Evolutionary conservation across 768 basidiomycete genomes (phyloP), one percentile per base, ranked within the genome.

Genomic region (Hericium erinaceus): DNA sequence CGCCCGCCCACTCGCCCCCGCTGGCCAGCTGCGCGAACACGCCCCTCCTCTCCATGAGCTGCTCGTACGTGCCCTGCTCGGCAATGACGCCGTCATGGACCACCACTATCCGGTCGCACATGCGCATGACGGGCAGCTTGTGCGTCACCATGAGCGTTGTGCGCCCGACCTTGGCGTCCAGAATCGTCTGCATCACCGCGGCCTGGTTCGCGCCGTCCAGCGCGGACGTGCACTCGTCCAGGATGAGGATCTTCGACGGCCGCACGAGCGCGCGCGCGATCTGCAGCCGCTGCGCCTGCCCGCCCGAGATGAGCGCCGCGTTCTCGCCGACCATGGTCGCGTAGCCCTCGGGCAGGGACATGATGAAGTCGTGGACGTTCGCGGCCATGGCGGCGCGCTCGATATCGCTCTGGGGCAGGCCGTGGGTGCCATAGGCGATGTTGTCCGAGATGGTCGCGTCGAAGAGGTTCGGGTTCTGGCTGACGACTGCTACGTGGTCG

Each of bases 151-250:
- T 87, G 61, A 98, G 70, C 57, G 91, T 93, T 61, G 93, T 95
- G 56, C 85, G 75, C 20, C 83, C 82, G n/a, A 76, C 69, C 73
- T 81, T 83, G 57, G 83, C 83, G 28, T 72, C 66, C 57, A 74
- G 73, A 52, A 95, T 83, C 8, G 91, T 86, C 56, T 91, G 84
- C 65, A 98, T 71, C 15, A 98, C 87, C 16, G 81, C 85, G 1
- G 80, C 77, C 72, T 94, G 88, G 70, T 95, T 98, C 64, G 83
- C 82, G 1, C 81, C 75, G 68, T 98, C 95, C 58, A 98, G 73
- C 5, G 95, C 92, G 46, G 84, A 86, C n/a, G 95, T 98, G 67
- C 94, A 97, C 68, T 98, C 95, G 68, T 98, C 95, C 55, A 98
- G 74, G 39, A 98, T 84, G 49, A 97, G 75, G 13, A 98, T 80